Conservation (phyloP, 208 protist genomes). For the Plasmodiophora brassicae region DNA sequence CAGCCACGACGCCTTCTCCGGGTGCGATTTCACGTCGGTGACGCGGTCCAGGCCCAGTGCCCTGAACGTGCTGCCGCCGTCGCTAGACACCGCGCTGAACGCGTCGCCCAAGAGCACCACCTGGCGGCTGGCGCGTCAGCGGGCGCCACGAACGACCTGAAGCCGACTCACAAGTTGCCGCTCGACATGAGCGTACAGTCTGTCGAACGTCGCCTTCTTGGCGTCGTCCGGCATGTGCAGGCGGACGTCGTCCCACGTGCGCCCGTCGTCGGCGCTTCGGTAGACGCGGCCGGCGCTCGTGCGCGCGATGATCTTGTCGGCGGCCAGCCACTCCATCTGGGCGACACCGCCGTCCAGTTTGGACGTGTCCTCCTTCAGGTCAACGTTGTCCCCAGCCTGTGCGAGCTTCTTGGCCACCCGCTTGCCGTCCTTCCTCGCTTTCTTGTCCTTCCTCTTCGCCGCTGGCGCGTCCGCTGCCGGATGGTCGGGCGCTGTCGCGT, state of each 20-base stretch:
- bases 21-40: not conserved
- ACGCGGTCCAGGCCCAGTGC: not conserved
- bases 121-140: not conserved
- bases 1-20: conserved; percentile 31
- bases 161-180: not conserved
- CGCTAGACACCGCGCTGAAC: not conserved
- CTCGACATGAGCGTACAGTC: not conserved
- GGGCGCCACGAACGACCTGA: not conserved
- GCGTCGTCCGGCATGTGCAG: not conserved
- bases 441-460: too few relatives aligned
- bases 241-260: not conserved
- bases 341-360: not conserved
- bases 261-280: not conserved
- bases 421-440: too few relatives aligned
- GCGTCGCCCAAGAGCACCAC: not conserved
- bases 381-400: too few relatives aligned
- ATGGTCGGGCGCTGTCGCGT: too few relatives aligned
- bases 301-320: not conserved
- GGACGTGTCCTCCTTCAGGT: too few relatives aligned
- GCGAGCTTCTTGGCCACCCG: too few relatives aligned
- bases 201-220: not conserved
- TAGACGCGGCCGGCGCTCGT: not conserved
- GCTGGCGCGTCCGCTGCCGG: too few relatives aligned
- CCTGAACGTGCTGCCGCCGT: conserved; percentile 15
- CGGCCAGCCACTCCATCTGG: not conserved